phyloP scores from a whole-genome alignment of 1,284 basidiomycete species.

The Athelia sp. region DNA sequence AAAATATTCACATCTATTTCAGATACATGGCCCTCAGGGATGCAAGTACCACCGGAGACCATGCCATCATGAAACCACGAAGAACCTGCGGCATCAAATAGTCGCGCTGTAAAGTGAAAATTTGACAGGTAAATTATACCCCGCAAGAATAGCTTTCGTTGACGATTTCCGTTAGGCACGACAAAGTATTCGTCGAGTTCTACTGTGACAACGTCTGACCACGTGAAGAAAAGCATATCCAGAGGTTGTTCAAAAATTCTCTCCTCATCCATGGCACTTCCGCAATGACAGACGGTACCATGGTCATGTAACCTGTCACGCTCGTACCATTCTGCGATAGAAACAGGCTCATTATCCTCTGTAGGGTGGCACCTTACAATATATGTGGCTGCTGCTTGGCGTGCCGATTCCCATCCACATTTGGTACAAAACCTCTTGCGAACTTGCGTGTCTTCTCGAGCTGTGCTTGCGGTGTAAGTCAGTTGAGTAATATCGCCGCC shows the following conservation, averaged over 20 bases:
- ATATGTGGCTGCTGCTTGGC: background rate
- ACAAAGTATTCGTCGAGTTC: background rate
- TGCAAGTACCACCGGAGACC: no score
- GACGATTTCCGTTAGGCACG: background rate
- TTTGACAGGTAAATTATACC: background rate
- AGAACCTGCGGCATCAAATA: background rate
- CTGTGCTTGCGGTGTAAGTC: background rate
- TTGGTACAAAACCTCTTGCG: background rate
- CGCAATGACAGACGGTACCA: background rate
- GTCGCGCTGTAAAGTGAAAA: background rate
- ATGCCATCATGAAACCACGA: background rate
- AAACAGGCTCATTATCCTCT: background rate
- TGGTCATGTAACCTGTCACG: background rate
- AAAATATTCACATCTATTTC: no score
- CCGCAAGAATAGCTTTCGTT: background rate
- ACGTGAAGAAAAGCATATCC: background rate
- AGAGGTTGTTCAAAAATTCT: background rate
- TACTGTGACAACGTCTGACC: background rate
- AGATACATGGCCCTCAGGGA: no score
- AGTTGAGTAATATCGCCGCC: background rate
- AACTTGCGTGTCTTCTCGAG: no score
- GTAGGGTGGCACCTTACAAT: background rate
- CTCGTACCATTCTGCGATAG: background rate
- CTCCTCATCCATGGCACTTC: background rate
- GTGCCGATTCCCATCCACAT: background rate